Percentiles rank a stretch among this genome's conserved stretches.
Conservation (phyloP, 495 filamentous ascomycete species). For the Halenospora varia region DNA sequence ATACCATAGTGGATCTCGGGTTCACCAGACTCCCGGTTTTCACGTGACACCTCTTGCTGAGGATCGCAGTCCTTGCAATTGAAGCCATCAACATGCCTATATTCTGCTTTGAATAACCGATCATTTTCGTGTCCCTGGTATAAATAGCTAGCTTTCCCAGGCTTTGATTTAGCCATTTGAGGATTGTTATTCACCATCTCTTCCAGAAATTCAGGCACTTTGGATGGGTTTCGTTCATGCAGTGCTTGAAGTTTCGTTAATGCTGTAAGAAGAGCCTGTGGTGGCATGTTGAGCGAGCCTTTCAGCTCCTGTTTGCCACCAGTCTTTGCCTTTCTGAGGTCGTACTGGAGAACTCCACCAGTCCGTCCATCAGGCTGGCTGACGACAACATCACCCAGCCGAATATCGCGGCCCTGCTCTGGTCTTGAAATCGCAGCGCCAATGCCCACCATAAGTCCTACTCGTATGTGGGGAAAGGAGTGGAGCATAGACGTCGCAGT, state of each 20-base stretch:
- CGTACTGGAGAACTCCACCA: slow-evolving; percentile 10
- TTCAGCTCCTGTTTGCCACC: not conserved
- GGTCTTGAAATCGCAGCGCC: not conserved
- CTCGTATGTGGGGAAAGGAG: slow-evolving; percentile 36
- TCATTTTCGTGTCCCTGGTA: no score
- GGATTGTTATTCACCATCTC: no score
- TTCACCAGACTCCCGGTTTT: no score
- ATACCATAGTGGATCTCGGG: not conserved
- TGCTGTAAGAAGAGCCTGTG: not conserved
- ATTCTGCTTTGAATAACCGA: no score
- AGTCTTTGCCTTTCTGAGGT: not conserved
- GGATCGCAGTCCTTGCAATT: not conserved
- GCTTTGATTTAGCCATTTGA: no score
- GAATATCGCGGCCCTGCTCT: slow-evolving; percentile 3
- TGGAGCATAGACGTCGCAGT: slow-evolving; percentile 20
- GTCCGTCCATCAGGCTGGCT: not conserved
- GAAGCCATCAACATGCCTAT: no score
- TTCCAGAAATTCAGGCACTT: no score
- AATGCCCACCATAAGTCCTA: slow-evolving; percentile 42
- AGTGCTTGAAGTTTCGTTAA: no score
- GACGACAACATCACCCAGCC: slow-evolving; percentile 9
- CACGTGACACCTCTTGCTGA: not conserved
- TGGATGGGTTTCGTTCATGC: no score
- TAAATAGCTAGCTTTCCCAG: no score
- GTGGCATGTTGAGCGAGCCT: not conserved